A percentile compares a stretch with the other conserved stretches of the same genome.
These are phyloP conservation scores for Aeschynomene evenia DNA, from an alignment of 306 rosid genomes.

Conservation along the genomic window DNA sequence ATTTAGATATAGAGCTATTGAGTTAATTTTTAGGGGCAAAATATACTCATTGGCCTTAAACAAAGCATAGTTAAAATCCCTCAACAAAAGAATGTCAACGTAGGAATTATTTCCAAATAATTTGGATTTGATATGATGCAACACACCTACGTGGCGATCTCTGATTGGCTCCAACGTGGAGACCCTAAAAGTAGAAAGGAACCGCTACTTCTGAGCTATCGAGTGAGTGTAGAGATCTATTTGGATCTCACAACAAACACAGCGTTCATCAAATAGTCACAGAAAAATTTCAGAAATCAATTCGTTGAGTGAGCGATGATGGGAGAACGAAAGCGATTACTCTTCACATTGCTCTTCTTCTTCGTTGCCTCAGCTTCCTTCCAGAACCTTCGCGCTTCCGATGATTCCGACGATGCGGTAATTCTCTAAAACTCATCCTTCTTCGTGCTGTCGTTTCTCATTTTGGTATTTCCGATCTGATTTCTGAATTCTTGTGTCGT, in stretches of 20 bases:
- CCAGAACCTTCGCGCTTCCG: constrained; percentile 55
- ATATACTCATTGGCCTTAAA: no score
- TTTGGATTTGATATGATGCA: constrained; percentile 14
- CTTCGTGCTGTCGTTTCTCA: not conserved
- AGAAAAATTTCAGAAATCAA: not conserved
- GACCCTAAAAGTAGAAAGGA: constrained; percentile 44
- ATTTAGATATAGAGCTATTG: no score
- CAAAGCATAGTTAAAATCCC: no score
- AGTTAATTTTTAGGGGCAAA: no score
- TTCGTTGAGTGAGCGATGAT: constrained; percentile 19
- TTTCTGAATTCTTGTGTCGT: not conserved
- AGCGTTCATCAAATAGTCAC: not conserved
- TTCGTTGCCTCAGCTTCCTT: constrained; percentile 45
- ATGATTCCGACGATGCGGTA: constrained; percentile 45
- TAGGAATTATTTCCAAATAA: not conserved
- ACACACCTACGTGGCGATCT: constrained; percentile 34
- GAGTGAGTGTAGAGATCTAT: constrained; percentile 6
- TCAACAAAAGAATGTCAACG: not conserved
- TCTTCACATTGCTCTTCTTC: constrained; percentile 32
- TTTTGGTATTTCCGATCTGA: not conserved
- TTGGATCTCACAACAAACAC: constrained; percentile 22
- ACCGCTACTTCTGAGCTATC: not conserved
- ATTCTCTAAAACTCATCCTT: not conserved
- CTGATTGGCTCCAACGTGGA: constrained; percentile 40
- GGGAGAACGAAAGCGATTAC: constrained; percentile 39